Evolutionary conservation across 148 eudicot species (phyloP).

Genomic region (Heliosperma pusillum): DNA sequence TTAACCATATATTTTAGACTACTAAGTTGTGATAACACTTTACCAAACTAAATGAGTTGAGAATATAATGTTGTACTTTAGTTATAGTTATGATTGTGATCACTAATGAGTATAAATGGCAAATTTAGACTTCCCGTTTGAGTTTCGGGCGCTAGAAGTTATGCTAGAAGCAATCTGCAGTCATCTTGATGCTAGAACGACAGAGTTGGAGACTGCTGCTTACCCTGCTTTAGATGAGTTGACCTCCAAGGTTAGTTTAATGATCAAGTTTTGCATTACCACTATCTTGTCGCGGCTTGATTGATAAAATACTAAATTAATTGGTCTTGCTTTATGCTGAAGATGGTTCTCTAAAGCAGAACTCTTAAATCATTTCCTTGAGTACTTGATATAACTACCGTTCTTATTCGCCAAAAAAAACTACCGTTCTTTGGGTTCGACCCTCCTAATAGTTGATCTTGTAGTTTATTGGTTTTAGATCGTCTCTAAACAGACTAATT

Average conservation of each 20-base stretch:
- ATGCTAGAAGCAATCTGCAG: slow-evolving; percentile 82
- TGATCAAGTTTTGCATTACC: not conserved
- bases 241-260: slow-evolving; percentile 58
- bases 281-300: not conserved
- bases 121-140: slow-evolving; percentile 77
- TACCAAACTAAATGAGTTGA: no score
- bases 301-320: not conserved
- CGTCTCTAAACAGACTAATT: no score
- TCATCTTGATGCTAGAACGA: slow-evolving; percentile 75
- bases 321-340: no score
- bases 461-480: no score
- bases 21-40: no score
- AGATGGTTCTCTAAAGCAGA: not conserved
- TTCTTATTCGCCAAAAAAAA: no score
- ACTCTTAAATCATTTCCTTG: not conserved
- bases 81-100: not conserved
- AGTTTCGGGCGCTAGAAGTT: slow-evolving; percentile 90
- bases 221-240: slow-evolving; percentile 95
- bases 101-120: slow-evolving; percentile 16
- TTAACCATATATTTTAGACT: no score
- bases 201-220: slow-evolving; percentile 74
- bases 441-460: no score
- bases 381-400: not conserved
- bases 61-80: not conserved
- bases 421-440: no score